Conservation (phyloP, 768 basidiomycete species). For the Suillus subalutaceus region DNA sequence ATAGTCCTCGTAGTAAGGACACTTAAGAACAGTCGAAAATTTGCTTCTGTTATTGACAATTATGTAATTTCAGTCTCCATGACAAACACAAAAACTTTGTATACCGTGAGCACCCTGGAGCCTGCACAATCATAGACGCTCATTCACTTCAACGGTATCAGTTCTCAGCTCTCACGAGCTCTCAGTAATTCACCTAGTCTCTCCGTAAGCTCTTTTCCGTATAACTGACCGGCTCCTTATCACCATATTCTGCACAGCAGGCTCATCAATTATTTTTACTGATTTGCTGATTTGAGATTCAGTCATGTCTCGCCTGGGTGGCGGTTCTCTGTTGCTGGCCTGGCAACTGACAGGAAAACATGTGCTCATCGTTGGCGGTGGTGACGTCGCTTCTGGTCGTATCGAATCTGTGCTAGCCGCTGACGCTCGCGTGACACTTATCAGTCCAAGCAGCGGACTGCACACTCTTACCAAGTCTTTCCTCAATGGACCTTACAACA, state of each 20-base stretch:
- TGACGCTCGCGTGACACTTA: conserved; percentile 75
- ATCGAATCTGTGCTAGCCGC: conserved; percentile 84
- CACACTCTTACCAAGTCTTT: conserved; percentile 58
- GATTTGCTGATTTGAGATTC: neutral
- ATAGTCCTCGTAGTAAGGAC: neutral
- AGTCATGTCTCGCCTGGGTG: conserved; percentile 32
- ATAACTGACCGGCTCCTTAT: neutral
- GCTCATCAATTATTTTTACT: conserved; percentile 5
- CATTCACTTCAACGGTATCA: neutral
- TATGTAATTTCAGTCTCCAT: conserved; percentile 20
- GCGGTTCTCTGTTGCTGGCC: conserved; percentile 85
- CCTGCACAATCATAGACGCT: neutral
- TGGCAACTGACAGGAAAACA: conserved; percentile 87
- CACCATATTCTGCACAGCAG: neutral
- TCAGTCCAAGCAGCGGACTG: conserved; percentile 72
- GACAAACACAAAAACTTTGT: conserved; percentile 15
- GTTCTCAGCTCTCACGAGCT: neutral
- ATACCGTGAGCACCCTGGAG: neutral
- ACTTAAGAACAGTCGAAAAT: too few species aligned
- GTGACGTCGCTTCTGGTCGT: conserved; percentile 87
- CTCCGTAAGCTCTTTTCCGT: neutral
- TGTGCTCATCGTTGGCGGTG: conserved; percentile 93
- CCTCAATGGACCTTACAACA: conserved; percentile 46
- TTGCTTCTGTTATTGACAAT: neutral
- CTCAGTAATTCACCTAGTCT: neutral